Percentiles rank a stretch among this genome's conserved stretches.
Evolutionary conservation across 495 filamentous ascomycete genomes (phyloP).

Genomic region (Penicillium samsonianum): DNA sequence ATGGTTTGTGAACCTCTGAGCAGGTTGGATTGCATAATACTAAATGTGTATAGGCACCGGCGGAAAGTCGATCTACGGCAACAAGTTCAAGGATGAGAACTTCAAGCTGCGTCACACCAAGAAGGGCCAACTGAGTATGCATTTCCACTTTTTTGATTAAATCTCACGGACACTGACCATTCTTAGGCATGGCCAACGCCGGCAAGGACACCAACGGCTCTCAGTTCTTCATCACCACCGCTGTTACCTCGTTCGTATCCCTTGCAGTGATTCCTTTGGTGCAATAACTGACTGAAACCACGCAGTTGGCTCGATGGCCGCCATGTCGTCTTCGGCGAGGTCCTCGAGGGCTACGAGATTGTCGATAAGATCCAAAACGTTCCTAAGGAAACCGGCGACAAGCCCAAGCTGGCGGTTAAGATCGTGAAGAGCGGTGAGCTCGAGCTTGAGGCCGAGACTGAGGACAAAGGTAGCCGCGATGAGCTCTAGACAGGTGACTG

Average conservation of each 20-base stretch:
- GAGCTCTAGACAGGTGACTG: slow-evolving; percentile 71
- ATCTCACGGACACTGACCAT: slow-evolving; percentile 39
- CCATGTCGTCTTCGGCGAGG: slow-evolving; percentile 91
- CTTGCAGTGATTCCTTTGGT: not conserved
- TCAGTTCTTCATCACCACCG: slow-evolving; percentile 97
- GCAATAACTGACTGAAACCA: not conserved
- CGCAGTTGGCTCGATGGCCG: slow-evolving; percentile 83
- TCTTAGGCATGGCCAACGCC: slow-evolving; percentile 91
- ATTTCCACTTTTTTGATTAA: not conserved
- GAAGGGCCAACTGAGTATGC: slow-evolving; percentile 61
- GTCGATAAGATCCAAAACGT: slow-evolving; percentile 86
- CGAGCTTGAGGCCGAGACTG: slow-evolving; percentile 60
- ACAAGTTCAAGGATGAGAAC: slow-evolving; percentile 97
- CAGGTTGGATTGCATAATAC: not conserved
- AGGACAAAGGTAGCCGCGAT: slow-evolving; percentile 92
- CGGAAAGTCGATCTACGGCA: slow-evolving; percentile 96
- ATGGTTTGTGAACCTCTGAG: slow-evolving; percentile 53
- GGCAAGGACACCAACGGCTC: slow-evolving; percentile 98
- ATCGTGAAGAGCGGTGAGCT: slow-evolving; percentile 95
- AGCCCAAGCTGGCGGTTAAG: slow-evolving; percentile 73
- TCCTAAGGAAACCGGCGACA: slow-evolving; percentile 70
- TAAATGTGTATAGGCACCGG: slow-evolving; percentile 65
- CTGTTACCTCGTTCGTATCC: slow-evolving; percentile 68
- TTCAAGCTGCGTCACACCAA: slow-evolving; percentile 94
- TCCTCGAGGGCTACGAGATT: slow-evolving; percentile 88